phyloP scores from a whole-genome alignment of 345 rosid species.

The Syzygium aromaticum region DNA sequence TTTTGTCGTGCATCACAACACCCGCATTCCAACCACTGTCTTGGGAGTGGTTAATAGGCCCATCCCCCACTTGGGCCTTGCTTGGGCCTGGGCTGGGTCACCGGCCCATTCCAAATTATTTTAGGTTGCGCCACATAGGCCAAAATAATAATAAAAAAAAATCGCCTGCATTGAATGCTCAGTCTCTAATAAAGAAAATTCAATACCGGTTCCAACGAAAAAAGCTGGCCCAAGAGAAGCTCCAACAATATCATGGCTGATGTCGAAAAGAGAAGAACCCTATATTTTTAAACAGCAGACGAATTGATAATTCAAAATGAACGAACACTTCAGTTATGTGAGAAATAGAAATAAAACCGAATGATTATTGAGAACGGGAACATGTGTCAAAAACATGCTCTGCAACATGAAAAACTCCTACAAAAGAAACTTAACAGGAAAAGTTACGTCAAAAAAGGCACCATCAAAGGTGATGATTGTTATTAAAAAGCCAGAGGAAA shows the following conservation, averaged over 20 bases:
- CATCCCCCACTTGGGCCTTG: too few species aligned
- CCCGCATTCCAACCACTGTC: too few species aligned
- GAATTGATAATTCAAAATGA: neutral
- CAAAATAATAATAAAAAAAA: too few species aligned
- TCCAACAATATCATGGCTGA: neutral
- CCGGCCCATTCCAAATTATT: too few species aligned
- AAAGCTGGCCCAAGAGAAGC: neutral
- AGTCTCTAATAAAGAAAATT: neutral
- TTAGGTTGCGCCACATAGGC: too few species aligned
- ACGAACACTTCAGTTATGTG: neutral
- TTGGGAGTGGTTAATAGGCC: too few species aligned
- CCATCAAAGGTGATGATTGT: too few species aligned
- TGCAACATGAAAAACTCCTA: neutral
- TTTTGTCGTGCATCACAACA: too few species aligned
- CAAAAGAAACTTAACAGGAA: neutral
- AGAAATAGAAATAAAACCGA: neutral
- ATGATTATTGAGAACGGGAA: neutral
- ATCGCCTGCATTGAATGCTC: neutral
- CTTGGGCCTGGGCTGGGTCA: too few species aligned
- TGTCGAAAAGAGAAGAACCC: neutral
- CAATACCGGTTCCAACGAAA: neutral
- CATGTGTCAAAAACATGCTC: neutral
- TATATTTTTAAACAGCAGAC: neutral
- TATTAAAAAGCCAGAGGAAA: neutral
- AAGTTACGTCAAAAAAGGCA: neutral